Evolutionary conservation across 2,329 filamentous ascomycete genomes (phyloP).

Genomic region (Cyanodermella asteris): DNA sequence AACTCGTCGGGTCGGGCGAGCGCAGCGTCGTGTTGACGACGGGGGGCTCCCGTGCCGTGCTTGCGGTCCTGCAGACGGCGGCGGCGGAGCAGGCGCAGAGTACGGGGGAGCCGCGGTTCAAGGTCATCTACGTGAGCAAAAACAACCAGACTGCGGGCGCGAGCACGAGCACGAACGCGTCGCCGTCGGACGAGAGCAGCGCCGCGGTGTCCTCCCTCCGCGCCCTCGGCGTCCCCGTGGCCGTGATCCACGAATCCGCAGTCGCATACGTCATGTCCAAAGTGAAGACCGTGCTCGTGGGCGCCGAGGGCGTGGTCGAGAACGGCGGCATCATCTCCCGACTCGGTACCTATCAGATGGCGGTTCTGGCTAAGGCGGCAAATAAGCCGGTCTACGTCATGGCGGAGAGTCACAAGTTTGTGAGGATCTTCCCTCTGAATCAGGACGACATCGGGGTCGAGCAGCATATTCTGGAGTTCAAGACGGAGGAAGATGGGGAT

Average conservation of each 20-base stretch:
- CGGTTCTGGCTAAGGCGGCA: conserved; percentile 49
- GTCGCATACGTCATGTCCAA: conserved; percentile 59
- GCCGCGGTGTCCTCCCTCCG: conserved; percentile 32
- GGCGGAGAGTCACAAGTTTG: conserved; percentile 92
- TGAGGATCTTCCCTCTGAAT: conserved; percentile 60
- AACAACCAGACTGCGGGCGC: conserved; percentile 6
- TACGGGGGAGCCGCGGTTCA: conserved; percentile 10
- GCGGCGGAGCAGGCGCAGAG: conserved; percentile 37
- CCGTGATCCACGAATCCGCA: conserved; percentile 53
- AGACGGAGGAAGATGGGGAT: conserved; percentile 19
- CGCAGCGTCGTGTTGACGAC: conserved; percentile 72
- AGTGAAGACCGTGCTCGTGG: conserved; percentile 46
- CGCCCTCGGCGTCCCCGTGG: conserved; percentile 56
- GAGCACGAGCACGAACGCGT: conserved; percentile 25
- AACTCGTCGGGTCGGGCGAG: conserved; percentile 60
- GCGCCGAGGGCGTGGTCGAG: conserved; percentile 69
- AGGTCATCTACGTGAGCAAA: conserved; percentile 6
- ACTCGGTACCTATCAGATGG: conserved; percentile 72
- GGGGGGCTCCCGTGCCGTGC: conserved; percentile 68
- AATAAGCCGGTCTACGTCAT: conserved; percentile 75
- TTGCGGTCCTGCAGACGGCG: conserved; percentile 51
- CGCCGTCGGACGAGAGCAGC: conserved; percentile 5
- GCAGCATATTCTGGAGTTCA: conserved; percentile 57
- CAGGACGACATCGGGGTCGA: conserved; percentile 64
- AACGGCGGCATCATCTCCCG: conserved; percentile 84